A percentile compares a stretch with the other conserved stretches of the same genome.
These are phyloP conservation scores for Lactarius evosmus DNA, from an alignment of 768 basidiomycete species.

Conservation along the genomic window DNA sequence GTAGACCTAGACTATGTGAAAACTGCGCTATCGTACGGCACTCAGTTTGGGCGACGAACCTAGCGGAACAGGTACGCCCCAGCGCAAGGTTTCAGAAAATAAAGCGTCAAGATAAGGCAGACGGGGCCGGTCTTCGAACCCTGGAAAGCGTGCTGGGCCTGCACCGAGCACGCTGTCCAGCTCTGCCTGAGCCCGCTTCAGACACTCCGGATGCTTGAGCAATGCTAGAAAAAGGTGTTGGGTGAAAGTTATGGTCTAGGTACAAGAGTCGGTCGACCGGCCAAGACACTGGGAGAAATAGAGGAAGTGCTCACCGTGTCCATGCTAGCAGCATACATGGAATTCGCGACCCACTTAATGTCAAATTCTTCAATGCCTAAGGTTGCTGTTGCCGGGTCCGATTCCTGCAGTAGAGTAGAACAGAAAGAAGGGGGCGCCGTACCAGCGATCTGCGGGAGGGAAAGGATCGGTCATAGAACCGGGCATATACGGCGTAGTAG, in stretches of 20 bases:
- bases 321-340: slow-evolving; percentile 65
- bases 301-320: slow-evolving; percentile 49
- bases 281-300: slow-evolving; percentile 17
- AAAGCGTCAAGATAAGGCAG: slow-evolving; percentile 61
- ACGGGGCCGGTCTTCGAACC: slow-evolving; percentile 49
- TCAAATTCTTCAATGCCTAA: slow-evolving; percentile 52
- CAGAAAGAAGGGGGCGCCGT: slow-evolving; percentile 42
- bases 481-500: slow-evolving; percentile 39
- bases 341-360: slow-evolving; percentile 79
- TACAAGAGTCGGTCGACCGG: slow-evolving; percentile 6
- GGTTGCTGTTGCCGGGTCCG: slow-evolving; percentile 33
- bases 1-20: slow-evolving; percentile 44
- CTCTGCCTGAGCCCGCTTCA: slow-evolving; percentile 55
- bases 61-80: slow-evolving; percentile 56
- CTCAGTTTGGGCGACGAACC: slow-evolving; percentile 37
- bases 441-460: slow-evolving; percentile 35
- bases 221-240: slow-evolving; percentile 66
- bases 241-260: slow-evolving; percentile 52
- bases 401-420: slow-evolving; percentile 54
- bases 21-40: not conserved
- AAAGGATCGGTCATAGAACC: slow-evolving; percentile 32
- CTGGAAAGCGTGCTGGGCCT: slow-evolving; percentile 50
- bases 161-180: slow-evolving; percentile 57
- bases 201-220: slow-evolving; percentile 55
- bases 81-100: slow-evolving; percentile 53